A percentile compares a stretch with the other conserved stretches of the same genome.
These are phyloP conservation scores for Fonsecaea multimorphosa DNA, from an alignment of 2,329 filamentous ascomycete genomes.

Conservation along the genomic window DNA sequence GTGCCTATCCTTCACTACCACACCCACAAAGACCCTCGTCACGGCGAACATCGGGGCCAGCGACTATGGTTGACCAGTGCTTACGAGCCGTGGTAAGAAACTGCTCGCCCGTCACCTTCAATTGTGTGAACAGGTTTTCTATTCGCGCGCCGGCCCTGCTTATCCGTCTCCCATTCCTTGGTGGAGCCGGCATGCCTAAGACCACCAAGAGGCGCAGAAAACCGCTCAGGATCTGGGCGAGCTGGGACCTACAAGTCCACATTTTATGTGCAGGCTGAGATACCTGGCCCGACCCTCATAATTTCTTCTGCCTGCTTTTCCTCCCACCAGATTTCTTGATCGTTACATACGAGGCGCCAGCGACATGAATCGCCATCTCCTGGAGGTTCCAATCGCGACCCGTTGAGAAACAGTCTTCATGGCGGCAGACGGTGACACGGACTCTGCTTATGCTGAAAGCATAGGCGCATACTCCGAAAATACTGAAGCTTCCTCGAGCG, in stretches of 20 bases:
- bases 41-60: neutral
- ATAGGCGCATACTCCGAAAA: conserved; percentile 25
- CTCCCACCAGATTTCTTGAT: neutral
- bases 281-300: neutral
- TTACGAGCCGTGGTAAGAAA: neutral
- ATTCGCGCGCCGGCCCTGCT: neutral
- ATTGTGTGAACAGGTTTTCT: neutral
- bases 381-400: neutral
- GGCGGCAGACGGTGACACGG: conserved; percentile 23
- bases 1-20: neutral
- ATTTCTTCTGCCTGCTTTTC: neutral
- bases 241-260: neutral
- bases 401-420: conserved; percentile 3
- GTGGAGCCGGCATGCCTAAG: neutral
- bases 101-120: neutral
- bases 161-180: neutral
- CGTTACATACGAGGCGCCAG: neutral
- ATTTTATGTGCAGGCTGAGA: neutral
- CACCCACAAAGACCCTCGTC: neutral
- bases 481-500: conserved; percentile 41
- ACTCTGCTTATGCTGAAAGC: conserved; percentile 35
- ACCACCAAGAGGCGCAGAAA: neutral
- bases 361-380: neutral
- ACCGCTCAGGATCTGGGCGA: neutral
- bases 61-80: neutral